Evolutionary conservation across 306 rosid genomes (phyloP).

Genomic region (Vigna radiata): DNA sequence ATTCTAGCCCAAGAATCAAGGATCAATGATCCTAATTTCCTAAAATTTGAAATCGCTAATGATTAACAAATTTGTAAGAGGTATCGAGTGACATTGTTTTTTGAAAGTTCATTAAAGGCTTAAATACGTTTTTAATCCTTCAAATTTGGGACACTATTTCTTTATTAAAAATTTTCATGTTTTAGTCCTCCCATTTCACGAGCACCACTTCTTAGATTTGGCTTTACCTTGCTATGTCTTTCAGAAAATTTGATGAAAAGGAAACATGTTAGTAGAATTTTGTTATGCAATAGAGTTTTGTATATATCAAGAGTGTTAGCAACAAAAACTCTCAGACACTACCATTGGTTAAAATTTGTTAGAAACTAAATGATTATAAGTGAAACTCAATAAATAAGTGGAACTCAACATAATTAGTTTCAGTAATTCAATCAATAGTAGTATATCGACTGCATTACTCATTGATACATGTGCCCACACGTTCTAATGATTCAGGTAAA

Average conservation of each 20-base stretch:
- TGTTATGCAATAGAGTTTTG: neutral
- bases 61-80: no score
- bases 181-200: no score
- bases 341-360: neutral
- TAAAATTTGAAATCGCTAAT: no score
- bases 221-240: neutral
- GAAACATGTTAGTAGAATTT: neutral
- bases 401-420: no score
- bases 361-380: neutral
- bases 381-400: no score
- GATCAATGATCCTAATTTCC: no score
- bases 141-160: no score
- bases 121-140: no score
- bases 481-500: slow-evolving; percentile 17
- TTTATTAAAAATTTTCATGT: no score
- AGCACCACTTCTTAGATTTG: slow-evolving; percentile 4
- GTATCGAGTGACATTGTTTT: no score
- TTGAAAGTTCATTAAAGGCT: no score
- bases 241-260: slow-evolving; percentile 19
- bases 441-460: neutral
- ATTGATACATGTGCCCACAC: neutral
- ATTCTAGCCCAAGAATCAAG: no score
- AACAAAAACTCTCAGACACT: neutral
- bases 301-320: neutral
- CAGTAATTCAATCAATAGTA: neutral